Conservation (phyloP, 2,329 filamentous ascomycete genomes). For the Fusarium coffeatum region DNA sequence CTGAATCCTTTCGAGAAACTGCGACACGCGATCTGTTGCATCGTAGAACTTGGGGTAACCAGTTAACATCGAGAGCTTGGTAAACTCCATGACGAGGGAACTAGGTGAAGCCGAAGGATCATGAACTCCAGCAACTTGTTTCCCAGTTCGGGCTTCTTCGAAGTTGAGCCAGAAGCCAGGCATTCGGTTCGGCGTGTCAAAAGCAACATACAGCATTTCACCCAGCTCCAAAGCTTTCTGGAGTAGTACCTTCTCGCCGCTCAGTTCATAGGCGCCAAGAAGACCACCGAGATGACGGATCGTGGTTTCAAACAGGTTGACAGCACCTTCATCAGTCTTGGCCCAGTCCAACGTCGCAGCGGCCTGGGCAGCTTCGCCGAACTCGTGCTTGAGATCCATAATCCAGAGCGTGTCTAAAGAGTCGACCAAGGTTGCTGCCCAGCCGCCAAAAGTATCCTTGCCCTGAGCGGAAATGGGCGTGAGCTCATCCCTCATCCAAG, state of each 20-base stretch:
- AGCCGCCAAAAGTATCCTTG: constrained; percentile 64
- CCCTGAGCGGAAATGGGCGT: constrained; percentile 60
- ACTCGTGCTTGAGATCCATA: constrained; percentile 69
- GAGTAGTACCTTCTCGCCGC: constrained; percentile 55
- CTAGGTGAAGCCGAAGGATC: constrained; percentile 63
- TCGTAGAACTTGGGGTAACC: constrained; percentile 80
- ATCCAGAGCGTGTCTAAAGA: constrained; percentile 72
- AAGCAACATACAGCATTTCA: constrained; percentile 65
- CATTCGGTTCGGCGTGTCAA: constrained; percentile 66
- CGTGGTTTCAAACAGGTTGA: constrained; percentile 67
- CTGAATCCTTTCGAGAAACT: constrained; percentile 75
- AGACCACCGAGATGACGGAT: constrained; percentile 66
- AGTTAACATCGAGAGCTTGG: constrained; percentile 77
- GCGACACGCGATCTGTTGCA: constrained; percentile 78
- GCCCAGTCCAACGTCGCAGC: constrained; percentile 64
- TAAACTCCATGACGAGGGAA: constrained; percentile 81
- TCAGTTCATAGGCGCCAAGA: constrained; percentile 63
- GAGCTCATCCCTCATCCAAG: constrained; percentile 67
- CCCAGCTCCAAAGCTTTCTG: constrained; percentile 45
- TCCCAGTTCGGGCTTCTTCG: constrained; percentile 53
- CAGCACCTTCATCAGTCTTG: constrained; percentile 55
- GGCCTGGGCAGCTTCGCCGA: constrained; percentile 59
- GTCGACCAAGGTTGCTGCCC: constrained; percentile 71
- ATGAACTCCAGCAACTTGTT: constrained; percentile 63
- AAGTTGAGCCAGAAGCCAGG: constrained; percentile 62